A percentile compares a stretch with the other conserved stretches of the same genome.
These are phyloP conservation scores for Claviceps sp. DNA, from an alignment of 2,329 filamentous ascomycete species.

Conservation along the genomic window DNA sequence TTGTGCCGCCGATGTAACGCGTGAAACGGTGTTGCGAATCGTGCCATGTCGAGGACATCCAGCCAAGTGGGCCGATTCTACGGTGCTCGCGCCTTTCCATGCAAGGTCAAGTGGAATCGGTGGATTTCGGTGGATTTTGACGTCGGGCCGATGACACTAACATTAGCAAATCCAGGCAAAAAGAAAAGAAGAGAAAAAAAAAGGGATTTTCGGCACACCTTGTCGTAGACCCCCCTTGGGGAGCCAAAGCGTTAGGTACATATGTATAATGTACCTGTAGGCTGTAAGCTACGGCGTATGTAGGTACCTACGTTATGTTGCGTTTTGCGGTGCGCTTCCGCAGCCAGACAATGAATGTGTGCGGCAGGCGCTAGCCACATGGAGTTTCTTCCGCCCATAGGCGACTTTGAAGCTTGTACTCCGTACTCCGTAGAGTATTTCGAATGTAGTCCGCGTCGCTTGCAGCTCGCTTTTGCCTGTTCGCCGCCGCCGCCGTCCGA, in stretches of 20 bases:
- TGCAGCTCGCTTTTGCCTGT: no score
- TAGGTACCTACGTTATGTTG: neutral
- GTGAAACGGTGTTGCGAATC: conserved; percentile 1
- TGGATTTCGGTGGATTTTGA: neutral
- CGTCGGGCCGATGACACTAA: conserved; percentile 3
- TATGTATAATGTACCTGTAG: neutral
- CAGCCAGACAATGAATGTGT: neutral
- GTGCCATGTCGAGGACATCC: neutral
- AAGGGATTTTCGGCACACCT: neutral
- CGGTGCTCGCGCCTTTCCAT: neutral
- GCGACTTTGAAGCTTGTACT: no score
- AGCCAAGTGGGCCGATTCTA: conserved; percentile 3
- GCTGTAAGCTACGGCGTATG: neutral
- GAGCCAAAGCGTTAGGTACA: no score
- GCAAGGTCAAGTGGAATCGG: neutral
- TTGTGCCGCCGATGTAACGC: neutral
- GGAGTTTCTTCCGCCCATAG: no score
- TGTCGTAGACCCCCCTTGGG: neutral
- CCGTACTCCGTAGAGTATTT: no score
- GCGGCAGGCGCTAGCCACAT: neutral
- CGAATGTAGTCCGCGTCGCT: no score
- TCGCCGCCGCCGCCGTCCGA: no score
- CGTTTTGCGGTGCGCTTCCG: neutral
- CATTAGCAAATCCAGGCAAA: no score
- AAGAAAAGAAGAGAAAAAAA: neutral